Conservation (phyloP, 176 grass and related monocot species). For the Bothriochloa decipiens region DNA sequence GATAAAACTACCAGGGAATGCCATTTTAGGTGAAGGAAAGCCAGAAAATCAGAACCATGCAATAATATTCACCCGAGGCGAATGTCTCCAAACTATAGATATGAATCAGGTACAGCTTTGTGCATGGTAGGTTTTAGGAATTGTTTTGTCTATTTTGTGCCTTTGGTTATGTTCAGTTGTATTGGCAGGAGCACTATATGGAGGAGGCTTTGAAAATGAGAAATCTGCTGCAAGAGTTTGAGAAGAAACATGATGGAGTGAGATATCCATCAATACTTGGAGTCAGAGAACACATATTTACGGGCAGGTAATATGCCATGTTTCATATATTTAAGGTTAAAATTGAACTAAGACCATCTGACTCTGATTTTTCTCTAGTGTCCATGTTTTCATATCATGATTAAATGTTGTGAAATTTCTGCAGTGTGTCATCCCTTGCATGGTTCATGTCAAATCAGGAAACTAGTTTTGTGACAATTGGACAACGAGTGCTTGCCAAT, state of each 20-base stretch:
- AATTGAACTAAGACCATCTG: slow-evolving; percentile 26
- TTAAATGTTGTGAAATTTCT: slow-evolving; percentile 28
- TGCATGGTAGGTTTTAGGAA: neutral
- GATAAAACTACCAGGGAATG: slow-evolving; percentile 96
- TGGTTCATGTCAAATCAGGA: slow-evolving; percentile 99
- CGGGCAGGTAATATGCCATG: slow-evolving; percentile 72
- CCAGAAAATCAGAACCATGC: slow-evolving; percentile 99
- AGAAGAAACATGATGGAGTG: slow-evolving; percentile 87
- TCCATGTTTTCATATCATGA: neutral
- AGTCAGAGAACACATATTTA: slow-evolving; percentile 99
- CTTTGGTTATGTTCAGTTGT: slow-evolving; percentile 28
- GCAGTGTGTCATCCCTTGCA: slow-evolving; percentile 99
- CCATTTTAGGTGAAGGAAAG: slow-evolving; percentile 95
- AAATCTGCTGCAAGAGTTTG: slow-evolving; percentile 94
- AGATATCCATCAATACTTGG: slow-evolving; percentile 99
- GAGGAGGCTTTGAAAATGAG: slow-evolving; percentile 99
- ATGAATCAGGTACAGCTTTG: slow-evolving; percentile 90
- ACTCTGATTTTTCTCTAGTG: neutral
- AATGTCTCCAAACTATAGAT: slow-evolving; percentile 98
- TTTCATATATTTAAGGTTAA: slow-evolving; percentile 26
- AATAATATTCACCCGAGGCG: slow-evolving; percentile 96
- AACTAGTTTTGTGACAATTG: slow-evolving; percentile 99
- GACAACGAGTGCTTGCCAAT: slow-evolving; percentile 97
- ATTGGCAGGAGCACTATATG: slow-evolving; percentile 91
- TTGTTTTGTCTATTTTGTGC: neutral